Evolutionary conservation across 192 early-diverging fungal species (phyloP).

Genomic region (Backusella tuberculispora): DNA sequence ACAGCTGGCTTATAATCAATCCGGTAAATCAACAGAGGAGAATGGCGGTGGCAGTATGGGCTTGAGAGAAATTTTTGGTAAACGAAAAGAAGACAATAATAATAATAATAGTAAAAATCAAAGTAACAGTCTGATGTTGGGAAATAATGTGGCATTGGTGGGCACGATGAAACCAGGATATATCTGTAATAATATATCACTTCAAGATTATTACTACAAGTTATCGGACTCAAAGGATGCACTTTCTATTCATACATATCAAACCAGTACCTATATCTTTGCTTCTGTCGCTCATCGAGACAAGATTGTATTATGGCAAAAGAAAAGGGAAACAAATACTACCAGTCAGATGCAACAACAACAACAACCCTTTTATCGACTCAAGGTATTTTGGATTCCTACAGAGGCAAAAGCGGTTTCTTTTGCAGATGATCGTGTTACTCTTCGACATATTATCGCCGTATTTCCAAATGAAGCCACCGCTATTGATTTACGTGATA

Average conservation of each 20-base stretch:
- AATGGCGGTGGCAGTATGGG: not conserved
- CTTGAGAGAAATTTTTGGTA: constrained; percentile 9
- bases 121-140: not conserved
- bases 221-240: constrained; percentile 38
- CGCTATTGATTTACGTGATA: constrained; percentile 31
- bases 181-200: not conserved
- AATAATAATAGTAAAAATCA: not conserved
- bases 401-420: constrained; percentile 25
- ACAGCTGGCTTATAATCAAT: not conserved
- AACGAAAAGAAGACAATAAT: not conserved
- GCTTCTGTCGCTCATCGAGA: constrained; percentile 28
- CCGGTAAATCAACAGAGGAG: constrained; percentile 3
- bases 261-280: constrained; percentile 33
- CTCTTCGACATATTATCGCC: constrained; percentile 30
- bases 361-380: constrained; percentile 10
- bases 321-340: not conserved
- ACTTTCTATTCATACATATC: constrained; percentile 28
- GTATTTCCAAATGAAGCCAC: constrained; percentile 37
- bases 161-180: not conserved
- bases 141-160: not conserved
- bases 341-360: not conserved
- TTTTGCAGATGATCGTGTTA: constrained; percentile 40
- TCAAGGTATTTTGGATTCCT: constrained; percentile 42
- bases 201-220: constrained; percentile 37
- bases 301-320: constrained; percentile 40